phyloP scores from a whole-genome alignment of 768 basidiomycete genomes.

The Auricularia heimuer region DNA sequence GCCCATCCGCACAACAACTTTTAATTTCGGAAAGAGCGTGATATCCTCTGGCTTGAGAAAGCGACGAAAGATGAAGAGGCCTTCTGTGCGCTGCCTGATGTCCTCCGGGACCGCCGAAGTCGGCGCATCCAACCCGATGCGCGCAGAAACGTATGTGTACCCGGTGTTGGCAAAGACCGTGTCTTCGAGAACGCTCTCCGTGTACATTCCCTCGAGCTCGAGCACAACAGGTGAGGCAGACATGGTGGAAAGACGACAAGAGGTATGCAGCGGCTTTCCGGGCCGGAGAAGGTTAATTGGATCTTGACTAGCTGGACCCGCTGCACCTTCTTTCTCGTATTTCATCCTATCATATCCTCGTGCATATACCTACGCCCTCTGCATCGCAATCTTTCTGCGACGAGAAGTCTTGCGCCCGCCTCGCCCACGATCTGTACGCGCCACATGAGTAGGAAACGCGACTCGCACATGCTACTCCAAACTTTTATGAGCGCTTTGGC shows the following conservation, averaged over 20 bases:
- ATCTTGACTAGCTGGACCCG: too few relatives aligned
- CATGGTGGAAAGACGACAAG: neutral
- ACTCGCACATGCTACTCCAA: too few relatives aligned
- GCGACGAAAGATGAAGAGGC: conserved; percentile 10
- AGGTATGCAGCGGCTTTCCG: neutral
- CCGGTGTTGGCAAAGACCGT: neutral
- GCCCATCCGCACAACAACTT: conserved; percentile 11
- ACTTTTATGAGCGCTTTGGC: too few relatives aligned
- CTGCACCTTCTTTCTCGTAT: too few relatives aligned
- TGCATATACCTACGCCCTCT: too few relatives aligned
- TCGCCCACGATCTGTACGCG: too few relatives aligned
- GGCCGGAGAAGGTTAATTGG: too few relatives aligned
- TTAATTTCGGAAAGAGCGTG: conserved; percentile 11
- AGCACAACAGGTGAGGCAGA: neutral
- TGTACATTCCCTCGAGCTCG: neutral
- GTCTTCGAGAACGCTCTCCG: neutral
- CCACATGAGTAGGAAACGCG: too few relatives aligned
- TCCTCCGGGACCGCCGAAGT: neutral
- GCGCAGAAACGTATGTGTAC: neutral
- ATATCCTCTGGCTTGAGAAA: conserved; percentile 8
- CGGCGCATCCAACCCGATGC: conserved; percentile 1
- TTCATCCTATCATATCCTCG: too few relatives aligned
- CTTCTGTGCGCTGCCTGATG: conserved; percentile 8
- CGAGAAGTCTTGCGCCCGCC: too few relatives aligned
- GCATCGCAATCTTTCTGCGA: too few relatives aligned